phyloP scores from a whole-genome alignment of 306 rosid genomes.

The Amphicarpaea edgeworthii region DNA sequence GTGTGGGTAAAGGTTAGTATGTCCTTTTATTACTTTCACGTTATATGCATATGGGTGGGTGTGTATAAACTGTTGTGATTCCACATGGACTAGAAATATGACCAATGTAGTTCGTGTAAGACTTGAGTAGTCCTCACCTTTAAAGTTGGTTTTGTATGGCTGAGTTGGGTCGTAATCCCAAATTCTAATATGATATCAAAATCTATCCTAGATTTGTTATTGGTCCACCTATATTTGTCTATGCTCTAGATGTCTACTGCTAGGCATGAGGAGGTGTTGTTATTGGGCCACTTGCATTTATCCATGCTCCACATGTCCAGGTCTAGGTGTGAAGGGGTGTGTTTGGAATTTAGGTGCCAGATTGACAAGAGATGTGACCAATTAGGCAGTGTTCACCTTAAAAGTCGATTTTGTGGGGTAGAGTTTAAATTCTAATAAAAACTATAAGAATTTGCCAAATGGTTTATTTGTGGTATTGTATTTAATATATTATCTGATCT shows the following conservation, averaged over 20 bases:
- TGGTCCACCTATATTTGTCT: not conserved
- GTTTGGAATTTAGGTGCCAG: not conserved
- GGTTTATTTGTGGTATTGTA: conserved; percentile 7
- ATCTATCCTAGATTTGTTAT: not conserved
- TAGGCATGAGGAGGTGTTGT: not conserved
- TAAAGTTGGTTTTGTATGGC: not conserved
- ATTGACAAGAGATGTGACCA: not conserved
- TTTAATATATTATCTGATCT: conserved; percentile 33
- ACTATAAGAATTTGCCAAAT: conserved; percentile 2
- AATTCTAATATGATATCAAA: not conserved
- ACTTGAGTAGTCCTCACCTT: not conserved
- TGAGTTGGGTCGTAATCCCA: not conserved
- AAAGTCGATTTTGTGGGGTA: not conserved
- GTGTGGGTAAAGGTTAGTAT: conserved; percentile 82
- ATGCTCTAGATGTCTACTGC: conserved; percentile 1
- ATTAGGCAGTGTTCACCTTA: not conserved
- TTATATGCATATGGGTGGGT: not conserved
- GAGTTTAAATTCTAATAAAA: not conserved
- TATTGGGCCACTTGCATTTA: not conserved
- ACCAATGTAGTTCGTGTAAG: not conserved
- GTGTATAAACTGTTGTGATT: not conserved
- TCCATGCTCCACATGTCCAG: not conserved
- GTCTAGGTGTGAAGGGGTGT: not conserved
- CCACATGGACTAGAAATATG: not conserved
- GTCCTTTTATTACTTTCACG: conserved; percentile 14